Evolutionary conservation across 2,329 filamentous ascomycete genomes (phyloP).

Genomic region (Colletotrichum lindemuthianum): DNA sequence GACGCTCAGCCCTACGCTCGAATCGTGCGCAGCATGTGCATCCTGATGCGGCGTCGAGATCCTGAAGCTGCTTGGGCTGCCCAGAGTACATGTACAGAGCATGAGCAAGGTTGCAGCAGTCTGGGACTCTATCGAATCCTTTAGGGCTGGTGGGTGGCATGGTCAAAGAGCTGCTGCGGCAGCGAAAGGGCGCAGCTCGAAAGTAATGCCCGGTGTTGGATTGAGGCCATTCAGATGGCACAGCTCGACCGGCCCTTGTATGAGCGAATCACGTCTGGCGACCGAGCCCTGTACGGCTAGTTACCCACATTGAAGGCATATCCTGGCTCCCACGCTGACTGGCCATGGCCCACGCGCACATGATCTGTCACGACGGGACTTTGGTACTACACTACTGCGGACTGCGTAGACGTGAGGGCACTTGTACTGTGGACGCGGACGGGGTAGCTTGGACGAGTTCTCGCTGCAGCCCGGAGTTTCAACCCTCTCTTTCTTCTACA

Average conservation of each 20-base stretch:
- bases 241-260: neutral
- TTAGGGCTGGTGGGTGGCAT: neutral
- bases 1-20: slow-evolving; percentile 28
- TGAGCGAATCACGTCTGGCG: slow-evolving; percentile 5
- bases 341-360: slow-evolving; percentile 14
- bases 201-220: neutral
- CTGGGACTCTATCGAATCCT: neutral
- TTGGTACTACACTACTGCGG: slow-evolving; percentile 12
- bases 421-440: neutral
- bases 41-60: slow-evolving; percentile 2
- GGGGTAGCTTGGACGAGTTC: neutral
- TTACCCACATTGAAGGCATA: slow-evolving; percentile 7
- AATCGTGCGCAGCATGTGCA: slow-evolving; percentile 2
- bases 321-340: slow-evolving; percentile 18
- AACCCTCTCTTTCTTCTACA: slow-evolving; percentile 1
- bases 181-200: neutral
- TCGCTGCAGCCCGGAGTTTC: neutral
- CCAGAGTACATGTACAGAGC: neutral
- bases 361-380: slow-evolving; percentile 35
- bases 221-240: slow-evolving; percentile 21
- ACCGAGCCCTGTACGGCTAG: neutral
- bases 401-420: neutral
- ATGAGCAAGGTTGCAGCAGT: neutral
- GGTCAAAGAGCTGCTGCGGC: neutral
- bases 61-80: neutral